Base-by-base conservation (phyloP, 2,329 filamentous ascomycete species). In the Colletotrichum sp. region DNA sequence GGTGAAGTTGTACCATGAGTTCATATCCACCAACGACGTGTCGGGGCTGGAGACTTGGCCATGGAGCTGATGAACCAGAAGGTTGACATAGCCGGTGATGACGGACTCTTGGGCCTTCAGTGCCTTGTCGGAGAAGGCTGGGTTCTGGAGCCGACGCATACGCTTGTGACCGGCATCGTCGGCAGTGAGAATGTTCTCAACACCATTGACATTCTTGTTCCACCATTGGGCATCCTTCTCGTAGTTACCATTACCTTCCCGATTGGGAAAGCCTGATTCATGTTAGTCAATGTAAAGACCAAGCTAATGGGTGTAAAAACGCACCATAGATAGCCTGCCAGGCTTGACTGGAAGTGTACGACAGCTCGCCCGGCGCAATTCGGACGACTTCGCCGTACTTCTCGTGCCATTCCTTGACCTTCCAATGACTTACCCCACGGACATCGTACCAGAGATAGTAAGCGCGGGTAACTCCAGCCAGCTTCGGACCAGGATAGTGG, bases 311-410 rank as follows among this genome's bases (percentile, higher is more conserved):
- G 28, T 34, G 3, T 28, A 7, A 10, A 32, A 34, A 69, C 55
- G 4, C 7, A 65, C 83, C 84, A 68, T 87, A 87, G 21, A 88
- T 88, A 13, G 86, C 84, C 69, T 84, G 84, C 84, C 84, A 87
- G 3, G 83, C 84, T 12, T 80, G 69, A 6, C 80, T 44, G 4
- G 81, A 81, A 12, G 81, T 83, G 71, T 86, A 87, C 3, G 84
- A 83, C 2, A 89, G 82, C 32, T 84, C 80, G 26, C 84, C 82
- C 0, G 87, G 87, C 0, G 80, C 82, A 7, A 86, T 80, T 3
- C 88, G 84, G 15, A 89, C 82, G 1, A 88, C 82, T 21, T 79
- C 74, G 9, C 81, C 81, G 60, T 83, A 83, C 16, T 72, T 36
- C 18, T 79, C 72, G 21, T 83, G 81, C 64, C 76, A 74, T 26